Percentiles rank a stretch among this genome's conserved stretches.
Conservation (phyloP, 2,329 filamentous ascomycete genomes). For the Orbilia oligospora region DNA sequence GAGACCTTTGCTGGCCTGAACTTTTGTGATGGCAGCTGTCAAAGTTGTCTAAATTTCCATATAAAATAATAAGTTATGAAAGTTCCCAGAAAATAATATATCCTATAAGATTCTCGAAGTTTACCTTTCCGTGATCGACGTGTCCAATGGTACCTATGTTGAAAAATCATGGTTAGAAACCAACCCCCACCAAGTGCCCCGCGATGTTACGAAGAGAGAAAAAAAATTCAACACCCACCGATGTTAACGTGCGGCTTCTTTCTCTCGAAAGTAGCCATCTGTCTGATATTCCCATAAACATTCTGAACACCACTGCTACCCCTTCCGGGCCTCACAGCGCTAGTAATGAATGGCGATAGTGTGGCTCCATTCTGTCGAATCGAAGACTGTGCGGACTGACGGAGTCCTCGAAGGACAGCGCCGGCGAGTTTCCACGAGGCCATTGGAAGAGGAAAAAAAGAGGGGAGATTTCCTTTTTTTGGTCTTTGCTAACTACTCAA, state of each 20-base stretch:
- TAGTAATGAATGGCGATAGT: constrained; percentile 52
- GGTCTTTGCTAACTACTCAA: not conserved
- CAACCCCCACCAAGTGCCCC: constrained; percentile 59
- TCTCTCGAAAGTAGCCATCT: constrained; percentile 76
- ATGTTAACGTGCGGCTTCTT: constrained; percentile 99
- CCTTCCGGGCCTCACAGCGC: constrained; percentile 67
- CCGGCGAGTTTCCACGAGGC: constrained; percentile 64
- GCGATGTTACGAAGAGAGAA: constrained; percentile 14
- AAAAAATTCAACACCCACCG: constrained; percentile 71
- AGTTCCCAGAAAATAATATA: constrained; percentile 6
- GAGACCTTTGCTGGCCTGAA: constrained; percentile 92
- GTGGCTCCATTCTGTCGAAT: constrained; percentile 60
- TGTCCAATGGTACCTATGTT: constrained; percentile 90
- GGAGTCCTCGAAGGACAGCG: constrained; percentile 61
- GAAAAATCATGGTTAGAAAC: constrained; percentile 22
- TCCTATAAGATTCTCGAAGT: constrained; percentile 46
- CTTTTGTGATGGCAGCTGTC: constrained; percentile 98
- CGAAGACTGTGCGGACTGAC: constrained; percentile 57
- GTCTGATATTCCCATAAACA: constrained; percentile 56
- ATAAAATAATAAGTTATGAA: not conserved
- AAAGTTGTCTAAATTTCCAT: constrained; percentile 82
- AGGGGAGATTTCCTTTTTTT: constrained; percentile 2
- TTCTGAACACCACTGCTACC: constrained; percentile 71
- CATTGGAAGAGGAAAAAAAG: constrained; percentile 59
- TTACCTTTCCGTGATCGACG: constrained; percentile 98